Evolutionary conservation across 768 basidiomycete species (phyloP).

Genomic region (Nidularia pulvinata): DNA sequence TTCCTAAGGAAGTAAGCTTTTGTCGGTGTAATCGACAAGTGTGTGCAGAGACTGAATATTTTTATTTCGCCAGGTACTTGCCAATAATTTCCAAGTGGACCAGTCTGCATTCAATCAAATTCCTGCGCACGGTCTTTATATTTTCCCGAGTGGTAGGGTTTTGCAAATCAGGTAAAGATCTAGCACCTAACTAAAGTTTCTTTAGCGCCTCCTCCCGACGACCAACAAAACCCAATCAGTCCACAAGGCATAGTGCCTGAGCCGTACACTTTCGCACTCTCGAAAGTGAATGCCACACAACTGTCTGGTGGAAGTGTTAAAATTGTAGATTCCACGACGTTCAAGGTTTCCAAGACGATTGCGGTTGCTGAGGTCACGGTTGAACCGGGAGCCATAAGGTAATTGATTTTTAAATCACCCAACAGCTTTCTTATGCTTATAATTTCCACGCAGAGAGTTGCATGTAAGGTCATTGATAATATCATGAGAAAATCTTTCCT

Average conservation of each 20-base stretch:
- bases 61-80: neutral
- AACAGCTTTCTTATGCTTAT: slow-evolving; percentile 3
- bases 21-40: neutral
- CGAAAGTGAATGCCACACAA: slow-evolving; percentile 37
- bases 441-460: slow-evolving; percentile 37
- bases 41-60: neutral
- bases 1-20: slow-evolving; percentile 24
- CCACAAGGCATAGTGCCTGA: slow-evolving; percentile 5
- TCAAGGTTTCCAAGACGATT: slow-evolving; percentile 53
- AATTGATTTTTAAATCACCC: slow-evolving; percentile 18
- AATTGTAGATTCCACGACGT: slow-evolving; percentile 55
- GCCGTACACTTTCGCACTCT: slow-evolving; percentile 57
- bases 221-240: slow-evolving; percentile 46
- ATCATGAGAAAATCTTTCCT: neutral
- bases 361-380: slow-evolving; percentile 58
- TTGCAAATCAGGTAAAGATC: neutral
- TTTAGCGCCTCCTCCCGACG: slow-evolving; percentile 37
- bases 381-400: slow-evolving; percentile 62
- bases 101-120: slow-evolving; percentile 13
- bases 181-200: neutral
- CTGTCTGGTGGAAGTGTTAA: slow-evolving; percentile 59
- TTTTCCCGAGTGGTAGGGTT: slow-evolving; percentile 26
- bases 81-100: neutral
- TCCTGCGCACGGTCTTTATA: slow-evolving; percentile 53
- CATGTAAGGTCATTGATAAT: slow-evolving; percentile 36